phyloP scores from a whole-genome alignment of 106 monocot genomes.

The Gastrodia elata region DNA sequence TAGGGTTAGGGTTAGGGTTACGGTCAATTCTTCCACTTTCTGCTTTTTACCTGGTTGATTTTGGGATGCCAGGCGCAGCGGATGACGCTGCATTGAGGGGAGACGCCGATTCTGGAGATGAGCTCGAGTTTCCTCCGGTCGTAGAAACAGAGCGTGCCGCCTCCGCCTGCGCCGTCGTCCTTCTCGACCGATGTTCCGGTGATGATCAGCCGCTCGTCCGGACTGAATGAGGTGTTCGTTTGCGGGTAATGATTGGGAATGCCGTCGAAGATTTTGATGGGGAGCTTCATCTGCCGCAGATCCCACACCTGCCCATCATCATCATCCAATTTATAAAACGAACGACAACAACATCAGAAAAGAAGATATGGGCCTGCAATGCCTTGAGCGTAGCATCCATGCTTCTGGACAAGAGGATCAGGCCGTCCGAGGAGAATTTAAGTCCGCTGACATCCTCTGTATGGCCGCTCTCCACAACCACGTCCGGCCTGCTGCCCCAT shows the following conservation, averaged over 20 bases:
- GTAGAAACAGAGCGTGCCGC: constrained; percentile 80
- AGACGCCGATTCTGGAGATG: constrained; percentile 73
- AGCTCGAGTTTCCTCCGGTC: constrained; percentile 89
- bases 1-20: too few relatives aligned
- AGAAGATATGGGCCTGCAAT: constrained; percentile 3
- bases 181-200: constrained; percentile 95
- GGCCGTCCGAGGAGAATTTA: constrained; percentile 74
- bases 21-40: too few relatives aligned
- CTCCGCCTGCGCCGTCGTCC: constrained; percentile 69
- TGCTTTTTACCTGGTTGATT: constrained; percentile 83
- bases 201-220: constrained; percentile 83
- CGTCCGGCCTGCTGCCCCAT: constrained; percentile 98
- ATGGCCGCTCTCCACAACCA: constrained; percentile 71
- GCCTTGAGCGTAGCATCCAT: constrained; percentile 87
- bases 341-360: background rate
- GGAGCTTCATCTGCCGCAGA: constrained; percentile 64
- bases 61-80: constrained; percentile 92
- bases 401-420: constrained; percentile 89
- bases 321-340: too few relatives aligned
- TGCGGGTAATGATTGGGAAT: constrained; percentile 89
- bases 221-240: constrained; percentile 91
- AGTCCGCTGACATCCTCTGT: constrained; percentile 89
- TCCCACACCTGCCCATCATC: constrained; percentile 87
- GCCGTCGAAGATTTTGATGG: constrained; percentile 74
- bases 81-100: constrained; percentile 67